Evolutionary conservation across 352 stramenopile species (phyloP), one percentile per base, ranked within the genome.

Genomic region (Halophytophthora batemanensis): DNA sequence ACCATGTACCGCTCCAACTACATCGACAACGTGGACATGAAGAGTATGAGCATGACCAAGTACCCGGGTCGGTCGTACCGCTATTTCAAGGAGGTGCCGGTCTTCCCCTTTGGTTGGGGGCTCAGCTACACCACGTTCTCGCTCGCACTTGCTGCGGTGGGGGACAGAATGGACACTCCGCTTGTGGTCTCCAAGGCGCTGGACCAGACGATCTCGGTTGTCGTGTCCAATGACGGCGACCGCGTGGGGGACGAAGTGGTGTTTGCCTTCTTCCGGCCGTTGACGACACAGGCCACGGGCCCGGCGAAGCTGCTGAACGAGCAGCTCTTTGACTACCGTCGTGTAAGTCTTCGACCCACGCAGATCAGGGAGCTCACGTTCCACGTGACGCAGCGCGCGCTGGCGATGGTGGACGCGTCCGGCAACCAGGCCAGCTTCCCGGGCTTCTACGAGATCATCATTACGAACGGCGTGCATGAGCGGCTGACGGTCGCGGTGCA

Each of bases 81-180:
- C 2, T 98, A 97, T 60, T 97, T 85, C 71, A 93, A 86, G 49
- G 87, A 90, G 42, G 62, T 87, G 6, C 78, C 86, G 0, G 82
- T 97, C 29, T 94, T 95, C 41, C 76, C 85, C 7, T 98, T 98
- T 55, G 91, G 90, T 7, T 90, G 77, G 54, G 91, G 91, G 2
- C 70, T 97, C 33, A 95, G 80, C 45, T 98, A 98, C 72, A 96
- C 90, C 3, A 87, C 50, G 23, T 97, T 97, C 41, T 66, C 60
- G 0, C 41, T 90, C 10, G 52, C 67, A 11, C 19, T 58, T 10
- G 43, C 63, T 10, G 45, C 17, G 15, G 37, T 56, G 7, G 58
- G 12, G 21, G n/a, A 47, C 14, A 25, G 22, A n/a, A 37, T 39
- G 23, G 43, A 63, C 11, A 23, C 47, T 3, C 42, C 60, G 29